Evolutionary conservation across 352 stramenopile genomes (phyloP).

Genomic region (Globisporangium uncinulatum): DNA sequence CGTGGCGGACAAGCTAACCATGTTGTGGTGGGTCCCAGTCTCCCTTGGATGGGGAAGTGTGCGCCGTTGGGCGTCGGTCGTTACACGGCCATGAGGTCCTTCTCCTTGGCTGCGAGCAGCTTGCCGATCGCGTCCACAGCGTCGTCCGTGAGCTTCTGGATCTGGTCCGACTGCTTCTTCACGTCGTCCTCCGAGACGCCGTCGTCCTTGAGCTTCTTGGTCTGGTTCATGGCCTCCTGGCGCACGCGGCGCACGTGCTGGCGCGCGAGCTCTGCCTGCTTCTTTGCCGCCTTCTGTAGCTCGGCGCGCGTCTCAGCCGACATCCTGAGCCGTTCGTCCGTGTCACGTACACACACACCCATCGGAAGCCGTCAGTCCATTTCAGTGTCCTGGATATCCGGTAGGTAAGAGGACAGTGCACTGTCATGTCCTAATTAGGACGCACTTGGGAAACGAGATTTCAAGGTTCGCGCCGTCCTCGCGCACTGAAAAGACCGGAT

Average conservation of each 20-base stretch:
- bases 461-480: slow-evolving; percentile 62
- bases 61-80: neutral
- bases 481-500: slow-evolving; percentile 68
- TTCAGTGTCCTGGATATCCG: too few species aligned
- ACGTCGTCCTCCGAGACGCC: slow-evolving; percentile 75
- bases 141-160: slow-evolving; percentile 79
- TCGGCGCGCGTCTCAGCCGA: slow-evolving; percentile 79
- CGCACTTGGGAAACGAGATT: slow-evolving; percentile 80
- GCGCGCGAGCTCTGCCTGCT: slow-evolving; percentile 73
- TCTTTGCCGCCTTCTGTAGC: slow-evolving; percentile 74
- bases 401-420: too few species aligned
- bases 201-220: slow-evolving; percentile 80
- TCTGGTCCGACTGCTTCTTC: slow-evolving; percentile 66
- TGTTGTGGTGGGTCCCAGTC: neutral
- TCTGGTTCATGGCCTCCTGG: slow-evolving; percentile 79
- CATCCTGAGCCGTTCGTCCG: slow-evolving; percentile 41
- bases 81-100: slow-evolving; percentile 66
- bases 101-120: slow-evolving; percentile 72
- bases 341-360: neutral
- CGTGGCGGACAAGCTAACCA: neutral
- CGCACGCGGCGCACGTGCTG: slow-evolving; percentile 82
- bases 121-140: slow-evolving; percentile 63
- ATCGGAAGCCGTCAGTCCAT: too few species aligned
- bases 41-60: neutral
- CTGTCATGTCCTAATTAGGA: too few species aligned